A percentile compares a stretch with the other conserved stretches of the same genome.
phyloP scores from a whole-genome alignment of 2,329 filamentous ascomycete genomes.

The Chaetomium olivaceum region DNA sequence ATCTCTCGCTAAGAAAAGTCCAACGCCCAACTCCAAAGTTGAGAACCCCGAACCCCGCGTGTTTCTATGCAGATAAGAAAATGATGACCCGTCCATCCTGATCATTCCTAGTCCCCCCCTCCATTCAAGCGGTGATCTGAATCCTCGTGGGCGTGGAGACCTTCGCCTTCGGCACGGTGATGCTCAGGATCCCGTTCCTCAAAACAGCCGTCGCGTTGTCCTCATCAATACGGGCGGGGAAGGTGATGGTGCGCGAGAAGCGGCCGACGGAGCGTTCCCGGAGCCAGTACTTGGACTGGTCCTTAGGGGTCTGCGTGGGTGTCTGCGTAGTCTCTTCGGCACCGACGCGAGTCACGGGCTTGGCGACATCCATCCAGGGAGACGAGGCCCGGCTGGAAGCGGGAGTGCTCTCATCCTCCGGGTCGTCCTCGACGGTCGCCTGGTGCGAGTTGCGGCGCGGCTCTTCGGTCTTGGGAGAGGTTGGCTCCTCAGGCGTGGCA shows the following conservation, averaged over 20 bases:
- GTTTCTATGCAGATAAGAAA: background rate
- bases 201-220: constrained; percentile 62
- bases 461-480: background rate
- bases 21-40: background rate
- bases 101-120: background rate
- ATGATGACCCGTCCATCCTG: background rate
- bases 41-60: background rate
- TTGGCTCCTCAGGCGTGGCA: background rate
- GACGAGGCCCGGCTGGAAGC: constrained; percentile 3
- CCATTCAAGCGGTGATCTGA: constrained; percentile 38
- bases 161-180: constrained; percentile 66
- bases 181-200: constrained; percentile 64
- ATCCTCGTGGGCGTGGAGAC: constrained; percentile 59
- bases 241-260: constrained; percentile 68
- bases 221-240: constrained; percentile 64
- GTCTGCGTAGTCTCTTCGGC: constrained; percentile 5
- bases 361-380: constrained; percentile 1
- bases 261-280: constrained; percentile 66
- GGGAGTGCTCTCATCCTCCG: constrained; percentile 33
- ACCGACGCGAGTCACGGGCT: background rate
- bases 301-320: background rate
- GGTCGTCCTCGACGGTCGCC: constrained; percentile 67
- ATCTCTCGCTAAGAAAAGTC: background rate
- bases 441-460: constrained; percentile 44
- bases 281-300: constrained; percentile 63